Percentiles rank a stretch among this genome's conserved stretches.
These are phyloP conservation scores for Phytophthora pinifolia DNA, from an alignment of 352 stramenopile genomes.

Conservation along the genomic window DNA sequence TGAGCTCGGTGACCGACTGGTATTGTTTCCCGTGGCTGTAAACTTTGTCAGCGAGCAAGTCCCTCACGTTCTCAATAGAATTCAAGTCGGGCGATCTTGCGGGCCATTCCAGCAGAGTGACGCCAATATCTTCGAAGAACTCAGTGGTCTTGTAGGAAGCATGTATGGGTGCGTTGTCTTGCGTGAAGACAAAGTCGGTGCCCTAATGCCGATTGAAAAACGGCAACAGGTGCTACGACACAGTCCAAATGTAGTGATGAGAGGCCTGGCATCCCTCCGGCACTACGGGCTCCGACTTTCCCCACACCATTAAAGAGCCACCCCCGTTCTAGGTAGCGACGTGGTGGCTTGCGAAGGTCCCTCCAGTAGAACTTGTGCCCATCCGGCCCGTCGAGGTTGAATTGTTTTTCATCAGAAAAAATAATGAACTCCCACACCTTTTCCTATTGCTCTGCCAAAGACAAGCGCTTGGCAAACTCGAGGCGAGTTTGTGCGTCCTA, in stretches of 20 bases:
- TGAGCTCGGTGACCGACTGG: constrained; percentile 3
- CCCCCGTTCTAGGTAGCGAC: constrained; percentile 11
- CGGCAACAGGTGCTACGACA: constrained; percentile 16
- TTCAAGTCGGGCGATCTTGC: background rate
- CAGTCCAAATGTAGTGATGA: constrained; percentile 19
- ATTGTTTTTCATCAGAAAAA: constrained; percentile 25
- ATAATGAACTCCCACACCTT: constrained; percentile 1
- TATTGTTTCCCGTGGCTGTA: constrained; percentile 7
- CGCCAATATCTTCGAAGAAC: constrained; percentile 7
- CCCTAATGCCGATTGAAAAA: constrained; percentile 18
- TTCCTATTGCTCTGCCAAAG: constrained; percentile 2
- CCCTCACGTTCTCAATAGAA: too few relatives aligned
- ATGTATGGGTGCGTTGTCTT: constrained; percentile 28
- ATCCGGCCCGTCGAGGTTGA: constrained; percentile 26
- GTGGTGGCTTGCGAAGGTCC: background rate
- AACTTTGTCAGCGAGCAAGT: background rate
- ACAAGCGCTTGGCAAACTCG: constrained; percentile 12
- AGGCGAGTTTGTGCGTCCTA: constrained; percentile 1
- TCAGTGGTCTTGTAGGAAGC: constrained; percentile 5
- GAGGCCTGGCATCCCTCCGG: constrained; percentile 14
- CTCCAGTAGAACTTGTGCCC: constrained; percentile 7
- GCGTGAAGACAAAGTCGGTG: constrained; percentile 19
- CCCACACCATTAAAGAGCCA: constrained; percentile 24
- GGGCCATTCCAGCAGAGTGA: background rate
- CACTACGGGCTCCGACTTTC: constrained; percentile 15